These are phyloP conservation scores for Ilex paraguariensis DNA, from an alignment of 305 asterid species.

Conservation along the genomic window DNA sequence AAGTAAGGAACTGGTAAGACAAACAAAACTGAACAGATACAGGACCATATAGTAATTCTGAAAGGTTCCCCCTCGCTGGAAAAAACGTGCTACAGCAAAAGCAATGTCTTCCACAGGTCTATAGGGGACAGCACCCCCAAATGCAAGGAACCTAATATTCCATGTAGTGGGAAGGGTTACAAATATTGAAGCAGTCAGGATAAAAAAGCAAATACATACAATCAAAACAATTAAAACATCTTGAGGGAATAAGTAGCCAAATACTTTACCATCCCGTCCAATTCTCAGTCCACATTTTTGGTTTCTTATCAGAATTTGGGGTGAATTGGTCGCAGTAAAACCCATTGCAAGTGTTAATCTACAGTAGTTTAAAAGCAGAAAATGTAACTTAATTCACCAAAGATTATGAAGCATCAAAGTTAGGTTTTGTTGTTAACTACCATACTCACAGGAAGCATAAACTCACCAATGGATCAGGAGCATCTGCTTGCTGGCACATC, in stretches of 20 bases:
- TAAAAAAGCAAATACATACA: background rate
- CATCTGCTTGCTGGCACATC: constrained; percentile 91
- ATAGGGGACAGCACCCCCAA: constrained; percentile 75
- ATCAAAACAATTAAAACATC: constrained; percentile 4
- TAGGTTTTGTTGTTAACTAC: too few relatives aligned
- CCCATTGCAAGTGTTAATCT: constrained; percentile 99
- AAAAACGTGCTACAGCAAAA: constrained; percentile 90
- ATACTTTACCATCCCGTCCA: constrained; percentile 89
- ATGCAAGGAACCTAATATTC: constrained; percentile 65
- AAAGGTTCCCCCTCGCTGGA: constrained; percentile 96
- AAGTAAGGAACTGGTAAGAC: background rate
- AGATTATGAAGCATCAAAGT: too few relatives aligned
- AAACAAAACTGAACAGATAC: background rate
- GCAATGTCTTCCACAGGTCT: constrained; percentile 95
- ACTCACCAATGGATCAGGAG: constrained; percentile 84
- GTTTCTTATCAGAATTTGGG: constrained; percentile 71
- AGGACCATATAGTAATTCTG: constrained; percentile 96
- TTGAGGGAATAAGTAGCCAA: constrained; percentile 1
- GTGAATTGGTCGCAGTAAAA: constrained; percentile 89
- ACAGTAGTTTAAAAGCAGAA: constrained; percentile 19
- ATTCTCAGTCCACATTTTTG: constrained; percentile 97
- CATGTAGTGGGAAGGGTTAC: constrained; percentile 6
- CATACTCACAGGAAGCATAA: background rate
- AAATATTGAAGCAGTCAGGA: constrained; percentile 3
- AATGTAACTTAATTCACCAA: background rate